Conservation (phyloP, 257 asterid species). For the Nicotiana tomentosiformis region DNA sequence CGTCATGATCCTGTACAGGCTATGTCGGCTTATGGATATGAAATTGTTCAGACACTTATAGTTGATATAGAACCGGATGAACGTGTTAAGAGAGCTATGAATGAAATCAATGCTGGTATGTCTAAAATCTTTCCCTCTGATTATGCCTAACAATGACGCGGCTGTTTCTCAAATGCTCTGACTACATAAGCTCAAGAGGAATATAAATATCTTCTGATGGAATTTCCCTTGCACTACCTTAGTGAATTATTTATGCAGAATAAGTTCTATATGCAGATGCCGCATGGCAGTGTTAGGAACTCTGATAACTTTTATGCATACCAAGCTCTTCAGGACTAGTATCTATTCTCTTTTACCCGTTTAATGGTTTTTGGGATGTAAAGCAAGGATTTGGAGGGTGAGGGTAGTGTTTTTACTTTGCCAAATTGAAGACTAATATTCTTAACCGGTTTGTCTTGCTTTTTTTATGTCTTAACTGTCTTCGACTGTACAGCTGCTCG, state of each 20-base stretch:
- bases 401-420: no score
- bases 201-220: neutral
- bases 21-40: conserved; percentile 37
- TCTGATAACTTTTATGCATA: neutral
- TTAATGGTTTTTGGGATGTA: neutral
- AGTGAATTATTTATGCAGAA: no score
- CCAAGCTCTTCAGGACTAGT: neutral
- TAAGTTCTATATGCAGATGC: no score
- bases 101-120: conserved; percentile 37
- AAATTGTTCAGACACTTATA: conserved; percentile 36
- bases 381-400: no score
- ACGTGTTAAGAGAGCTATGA: conserved; percentile 41
- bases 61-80: conserved; percentile 40
- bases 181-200: neutral
- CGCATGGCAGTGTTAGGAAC: no score
- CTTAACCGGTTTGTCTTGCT: no score
- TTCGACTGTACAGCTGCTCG: conserved; percentile 13
- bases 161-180: neutral
- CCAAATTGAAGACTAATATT: no score
- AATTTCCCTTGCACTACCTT: neutral
- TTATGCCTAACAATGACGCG: no score
- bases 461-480: no score
- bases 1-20: conserved; percentile 19
- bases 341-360: neutral
- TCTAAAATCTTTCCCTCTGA: neutral